Percentiles rank a stretch among this genome's conserved stretches.
Evolutionary conservation across 257 asterid species (phyloP).

Genomic region (Henckelia pumila): DNA sequence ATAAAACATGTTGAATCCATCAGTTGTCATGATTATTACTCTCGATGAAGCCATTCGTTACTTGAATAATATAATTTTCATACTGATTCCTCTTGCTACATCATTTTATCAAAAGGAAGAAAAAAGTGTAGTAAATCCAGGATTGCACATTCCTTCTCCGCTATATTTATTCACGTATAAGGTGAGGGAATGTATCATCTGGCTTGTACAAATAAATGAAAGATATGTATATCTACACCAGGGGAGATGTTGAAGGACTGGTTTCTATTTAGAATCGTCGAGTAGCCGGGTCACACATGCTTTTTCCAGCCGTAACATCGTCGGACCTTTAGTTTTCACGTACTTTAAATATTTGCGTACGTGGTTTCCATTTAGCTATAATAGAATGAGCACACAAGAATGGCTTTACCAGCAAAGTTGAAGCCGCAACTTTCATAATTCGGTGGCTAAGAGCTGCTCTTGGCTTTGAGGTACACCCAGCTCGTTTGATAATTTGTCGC

Average conservation of each 20-base stretch:
- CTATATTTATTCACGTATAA: neutral
- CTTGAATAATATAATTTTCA: neutral
- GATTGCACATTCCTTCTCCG: neutral
- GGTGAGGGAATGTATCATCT: neutral
- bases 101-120: neutral
- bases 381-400: neutral
- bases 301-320: neutral
- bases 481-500: slow-evolving; percentile 70
- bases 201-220: neutral
- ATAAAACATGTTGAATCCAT: too few relatives aligned
- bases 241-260: neutral
- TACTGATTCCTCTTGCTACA: neutral
- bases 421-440: slow-evolving; percentile 13
- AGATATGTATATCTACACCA: neutral
- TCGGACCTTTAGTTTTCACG: neutral
- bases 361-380: neutral
- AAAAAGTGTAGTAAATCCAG: neutral
- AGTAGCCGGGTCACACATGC: neutral
- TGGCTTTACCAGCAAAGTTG: slow-evolving; percentile 3
- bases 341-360: neutral
- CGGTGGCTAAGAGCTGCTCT: slow-evolving; percentile 38
- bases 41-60: neutral
- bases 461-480: slow-evolving; percentile 64
- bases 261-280: neutral
- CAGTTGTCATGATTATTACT: neutral